Percentiles rank a stretch among this genome's conserved stretches.
These are phyloP conservation scores for Leccinellum luteum DNA, from an alignment of 768 basidiomycete genomes.

Conservation along the genomic window DNA sequence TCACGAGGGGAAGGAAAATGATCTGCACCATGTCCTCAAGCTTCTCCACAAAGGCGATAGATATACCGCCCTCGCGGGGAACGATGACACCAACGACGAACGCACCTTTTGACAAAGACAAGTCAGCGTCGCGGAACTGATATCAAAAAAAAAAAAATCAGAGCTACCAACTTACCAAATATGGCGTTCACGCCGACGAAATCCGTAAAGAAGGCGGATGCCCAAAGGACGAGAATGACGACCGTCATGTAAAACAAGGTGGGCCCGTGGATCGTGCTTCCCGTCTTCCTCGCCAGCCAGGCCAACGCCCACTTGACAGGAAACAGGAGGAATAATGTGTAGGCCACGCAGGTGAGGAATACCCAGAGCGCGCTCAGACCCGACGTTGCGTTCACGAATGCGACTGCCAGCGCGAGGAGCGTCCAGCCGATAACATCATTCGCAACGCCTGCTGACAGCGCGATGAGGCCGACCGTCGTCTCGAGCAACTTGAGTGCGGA, in stretches of 20 bases:
- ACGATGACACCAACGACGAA: conserved; percentile 82
- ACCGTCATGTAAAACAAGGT: conserved; percentile 87
- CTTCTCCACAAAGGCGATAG: conserved; percentile 85
- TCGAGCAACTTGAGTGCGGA: conserved; percentile 88
- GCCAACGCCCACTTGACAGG: conserved; percentile 57
- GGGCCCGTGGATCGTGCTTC: conserved; percentile 79
- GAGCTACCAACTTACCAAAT: conserved; percentile 53
- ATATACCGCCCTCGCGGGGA: conserved; percentile 84
- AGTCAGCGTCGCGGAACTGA: not conserved
- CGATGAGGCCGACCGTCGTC: conserved; percentile 90
- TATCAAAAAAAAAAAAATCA: not conserved
- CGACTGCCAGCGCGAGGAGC: conserved; percentile 85
- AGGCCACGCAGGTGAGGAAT: conserved; percentile 76
- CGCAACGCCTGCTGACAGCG: conserved; percentile 88
- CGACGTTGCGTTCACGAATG: conserved; percentile 83
- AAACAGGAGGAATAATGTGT: conserved; percentile 74
- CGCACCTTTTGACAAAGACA: conserved; percentile 46
- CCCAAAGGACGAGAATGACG: conserved; percentile 78
- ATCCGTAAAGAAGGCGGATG: conserved; percentile 90
- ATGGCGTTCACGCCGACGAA: conserved; percentile 93
- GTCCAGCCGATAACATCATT: conserved; percentile 90
- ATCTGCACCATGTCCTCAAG: conserved; percentile 92
- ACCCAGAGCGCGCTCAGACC: conserved; percentile 86
- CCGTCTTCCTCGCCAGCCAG: conserved; percentile 76
- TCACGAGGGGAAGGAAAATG: conserved; percentile 82